Conservation (phyloP, 768 basidiomycete genomes). For the Boletus reticulatus region DNA sequence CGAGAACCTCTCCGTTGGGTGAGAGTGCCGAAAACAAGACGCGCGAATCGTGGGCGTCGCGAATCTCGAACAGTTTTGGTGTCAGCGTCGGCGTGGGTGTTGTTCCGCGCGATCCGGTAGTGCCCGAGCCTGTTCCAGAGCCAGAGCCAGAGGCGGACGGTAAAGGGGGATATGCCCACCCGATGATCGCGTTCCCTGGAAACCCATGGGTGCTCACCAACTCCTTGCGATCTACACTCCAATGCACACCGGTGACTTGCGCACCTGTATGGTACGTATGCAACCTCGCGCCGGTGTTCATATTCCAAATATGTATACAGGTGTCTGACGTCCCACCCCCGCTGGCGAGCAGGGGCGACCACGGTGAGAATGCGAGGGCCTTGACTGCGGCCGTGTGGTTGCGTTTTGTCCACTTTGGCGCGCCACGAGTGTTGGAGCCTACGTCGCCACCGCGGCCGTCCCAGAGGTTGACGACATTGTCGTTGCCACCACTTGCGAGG, state of each 20-base stretch:
- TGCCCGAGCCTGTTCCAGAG: conserved; percentile 38
- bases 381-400: conserved; percentile 90
- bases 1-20: conserved; percentile 89
- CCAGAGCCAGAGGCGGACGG: conserved; percentile 55
- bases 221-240: conserved; percentile 86
- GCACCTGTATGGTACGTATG: conserved; percentile 85
- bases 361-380: conserved; percentile 95
- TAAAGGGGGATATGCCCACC: conserved; percentile 74
- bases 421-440: conserved; percentile 42
- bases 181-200: conserved; percentile 80
- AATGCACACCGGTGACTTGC: conserved; percentile 90
- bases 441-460: conserved; percentile 75
- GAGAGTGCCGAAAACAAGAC: conserved; percentile 83
- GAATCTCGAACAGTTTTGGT: conserved; percentile 49
- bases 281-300: conserved; percentile 86
- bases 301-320: conserved; percentile 88
- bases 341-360: conserved; percentile 87
- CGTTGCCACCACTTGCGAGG: conserved; percentile 93
- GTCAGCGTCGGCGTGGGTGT: conserved; percentile 14
- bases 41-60: conserved; percentile 90
- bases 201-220: conserved; percentile 92
- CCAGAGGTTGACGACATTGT: conserved; percentile 98
- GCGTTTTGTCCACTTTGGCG: conserved; percentile 86
- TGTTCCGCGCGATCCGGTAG: conserved; percentile 12
- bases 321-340: conserved; percentile 96